Base-by-base conservation (phyloP, 768 basidiomycete genomes). In the Jaapia argillacea region DNA sequence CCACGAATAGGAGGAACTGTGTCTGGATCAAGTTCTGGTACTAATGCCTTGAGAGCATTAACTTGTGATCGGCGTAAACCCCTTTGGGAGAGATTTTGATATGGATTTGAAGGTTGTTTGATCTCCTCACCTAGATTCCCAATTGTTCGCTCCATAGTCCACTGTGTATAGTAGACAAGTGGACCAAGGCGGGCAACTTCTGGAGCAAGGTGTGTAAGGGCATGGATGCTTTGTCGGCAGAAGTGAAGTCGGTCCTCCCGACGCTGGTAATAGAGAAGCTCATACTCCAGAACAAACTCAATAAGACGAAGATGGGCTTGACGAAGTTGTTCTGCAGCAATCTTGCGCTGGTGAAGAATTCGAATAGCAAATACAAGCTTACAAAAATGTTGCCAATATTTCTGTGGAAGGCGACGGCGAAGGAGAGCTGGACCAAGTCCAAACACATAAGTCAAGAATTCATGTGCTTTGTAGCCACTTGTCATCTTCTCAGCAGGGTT, bases 261-360 rank as follows among this genome's bases (percentile, higher is more conserved):
- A 1, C 52, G 59, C 21, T 62, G 58, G 38, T 56, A 59, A 46
- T 70, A 70, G 0, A 67, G 43, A 0, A 40, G 16, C 47, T 70
- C 65, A 48, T 55, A 70, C 13, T 68, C 63, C 4, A 45, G 37
- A 1, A 47, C 43, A 45, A 62, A 69, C 6, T 53, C 36, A 1
- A 53, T 13, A 12, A 69, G 43, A 0, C 47, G 36, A 0, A 18
- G 6, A 14, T 67, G 57, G 0, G 57, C 62, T 1, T 47, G 16
- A 5, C 16, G 12, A 4, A 66, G 40, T 4, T 54, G 23, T 4
- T 46, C 28, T 0, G 20, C 7, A 13, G 27, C 12, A 6, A 58
- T 55, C 0, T 1, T 18, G 6, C 43, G 45, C 24, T 56, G 54
- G n/a, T 51, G 48, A 1, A 59, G 16, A 3, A 60, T 18, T 3